These are phyloP conservation scores for Geotrichum fermentans DNA, from an alignment of 1,139 yeast genomes.

Conservation along the genomic window DNA sequence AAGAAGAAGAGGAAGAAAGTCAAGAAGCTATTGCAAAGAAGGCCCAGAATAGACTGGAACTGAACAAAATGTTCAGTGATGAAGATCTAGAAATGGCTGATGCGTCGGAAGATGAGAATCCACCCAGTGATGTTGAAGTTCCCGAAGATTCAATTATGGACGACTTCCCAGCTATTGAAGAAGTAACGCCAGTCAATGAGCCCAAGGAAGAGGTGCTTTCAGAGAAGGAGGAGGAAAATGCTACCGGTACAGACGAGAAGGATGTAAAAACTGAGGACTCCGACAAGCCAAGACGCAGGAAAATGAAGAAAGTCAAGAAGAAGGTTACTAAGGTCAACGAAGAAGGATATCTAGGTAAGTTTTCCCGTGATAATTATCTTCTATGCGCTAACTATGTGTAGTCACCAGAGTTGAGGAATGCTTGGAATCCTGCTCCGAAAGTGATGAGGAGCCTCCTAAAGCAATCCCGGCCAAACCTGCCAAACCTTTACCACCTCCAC, in stretches of 20 bases:
- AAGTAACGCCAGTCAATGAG: background rate
- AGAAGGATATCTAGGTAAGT: conserved; percentile 17
- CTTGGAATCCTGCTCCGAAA: conserved; percentile 17
- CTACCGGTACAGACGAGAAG: background rate
- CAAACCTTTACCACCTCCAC: background rate
- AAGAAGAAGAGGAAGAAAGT: conserved; percentile 5
- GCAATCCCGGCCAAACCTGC: background rate
- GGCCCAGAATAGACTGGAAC: conserved; percentile 12
- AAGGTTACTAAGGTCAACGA: conserved; percentile 16
- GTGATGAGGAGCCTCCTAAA: conserved; percentile 7
- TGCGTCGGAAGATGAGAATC: conserved; percentile 10
- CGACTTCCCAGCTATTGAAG: conserved; percentile 6
- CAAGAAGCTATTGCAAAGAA: conserved; percentile 3
- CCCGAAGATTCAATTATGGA: conserved; percentile 9
- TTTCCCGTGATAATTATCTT: background rate
- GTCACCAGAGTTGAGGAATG: conserved; percentile 20
- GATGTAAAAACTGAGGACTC: background rate
- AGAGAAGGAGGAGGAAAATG: background rate
- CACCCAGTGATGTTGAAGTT: conserved; percentile 10
- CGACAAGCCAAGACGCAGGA: background rate
- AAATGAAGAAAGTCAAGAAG: conserved; percentile 15
- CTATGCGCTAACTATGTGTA: background rate
- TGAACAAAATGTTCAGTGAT: conserved; percentile 18
- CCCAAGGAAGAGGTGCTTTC: background rate
- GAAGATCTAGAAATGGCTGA: conserved; percentile 9